Base-by-base conservation (phyloP, 176 grass and related monocot species). In the Ensete ventricosum region DNA sequence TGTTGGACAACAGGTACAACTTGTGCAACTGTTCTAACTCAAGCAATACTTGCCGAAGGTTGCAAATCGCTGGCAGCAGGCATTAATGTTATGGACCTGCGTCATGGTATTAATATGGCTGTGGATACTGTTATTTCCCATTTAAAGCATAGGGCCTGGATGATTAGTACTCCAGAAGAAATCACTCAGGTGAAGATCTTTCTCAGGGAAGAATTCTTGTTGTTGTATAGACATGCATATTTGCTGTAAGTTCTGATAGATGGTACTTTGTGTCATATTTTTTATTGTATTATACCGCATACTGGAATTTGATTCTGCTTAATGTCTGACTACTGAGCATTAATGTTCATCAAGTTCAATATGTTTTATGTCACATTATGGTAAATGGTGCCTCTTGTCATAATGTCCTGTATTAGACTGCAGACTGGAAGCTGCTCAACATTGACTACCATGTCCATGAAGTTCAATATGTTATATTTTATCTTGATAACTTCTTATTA, bases 11-110 rank as follows among this genome's bases (percentile, higher is more conserved):
- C 71, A 73, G 71, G 93, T 83, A 97, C 93, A 67, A 97, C 93
- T 21, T 97, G 93, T 69, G 93, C 93, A 67, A 97, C 90, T 69
- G 90, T 93, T 73, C 83, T 97, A 77, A 90, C 90, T 65, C 90
- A 97, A 72, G 93, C 93, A 69, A 97, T 97, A 85, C 75, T 97
- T 34, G 85, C 34, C 29, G 93, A 93, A 90, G 93, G 93, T 14
- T 97, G 88, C 81, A 97, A 93, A 85, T 85, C 94, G 55, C 88
- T 93, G 68, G 93, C 90, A 83, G 72, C 90, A 34, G 94, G 93
- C 21, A 80, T 93, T 73, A 93, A 93, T 76, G 85, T 91, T 69
- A 93, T 97, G 94, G 90, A 93, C 79, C 83, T 97, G 75, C 85
- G 88, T 29, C 86, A 84, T 67, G 94, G 90, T 64, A 89, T 93